Percentiles rank a stretch among this genome's conserved stretches.
phyloP scores from a whole-genome alignment of 1,284 basidiomycete species.

The Microbotryum lychnidis-dioicae region DNA sequence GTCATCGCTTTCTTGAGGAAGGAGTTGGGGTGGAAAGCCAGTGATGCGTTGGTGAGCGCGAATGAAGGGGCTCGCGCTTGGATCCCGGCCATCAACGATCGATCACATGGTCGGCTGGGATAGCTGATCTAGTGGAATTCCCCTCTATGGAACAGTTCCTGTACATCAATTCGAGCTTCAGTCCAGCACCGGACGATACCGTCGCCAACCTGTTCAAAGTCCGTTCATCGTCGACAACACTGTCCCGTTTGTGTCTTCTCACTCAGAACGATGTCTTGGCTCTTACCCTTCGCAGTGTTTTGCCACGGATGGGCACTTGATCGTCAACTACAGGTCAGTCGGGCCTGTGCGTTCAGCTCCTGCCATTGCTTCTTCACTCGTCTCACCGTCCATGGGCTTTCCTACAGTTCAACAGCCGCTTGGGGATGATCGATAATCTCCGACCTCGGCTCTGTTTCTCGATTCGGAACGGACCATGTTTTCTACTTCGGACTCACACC shows the following conservation, averaged over 20 bases:
- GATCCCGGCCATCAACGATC: neutral
- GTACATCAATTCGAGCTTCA: conserved; percentile 97
- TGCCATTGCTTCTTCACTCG: neutral
- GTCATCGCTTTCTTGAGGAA: conserved; percentile 89
- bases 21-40: conserved; percentile 78
- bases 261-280: neutral
- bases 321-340: conserved; percentile 85
- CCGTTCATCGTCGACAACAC: conserved; percentile 12
- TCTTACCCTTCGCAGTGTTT: conserved; percentile 57
- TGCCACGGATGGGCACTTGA: conserved; percentile 82
- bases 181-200: conserved; percentile 84
- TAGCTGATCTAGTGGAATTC: neutral
- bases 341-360: neutral
- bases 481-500: neutral
- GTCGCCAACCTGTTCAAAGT: conserved; percentile 68
- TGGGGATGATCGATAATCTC: conserved; percentile 50
- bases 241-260: neutral
- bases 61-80: neutral
- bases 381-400: neutral
- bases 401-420: conserved; percentile 56
- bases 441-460: neutral
- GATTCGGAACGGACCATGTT: neutral
- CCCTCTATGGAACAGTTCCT: conserved; percentile 60
- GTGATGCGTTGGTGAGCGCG: conserved; percentile 66
- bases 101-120: neutral